phyloP scores from a whole-genome alignment of 331 rosid genomes.

The Cucumis variabilis region DNA sequence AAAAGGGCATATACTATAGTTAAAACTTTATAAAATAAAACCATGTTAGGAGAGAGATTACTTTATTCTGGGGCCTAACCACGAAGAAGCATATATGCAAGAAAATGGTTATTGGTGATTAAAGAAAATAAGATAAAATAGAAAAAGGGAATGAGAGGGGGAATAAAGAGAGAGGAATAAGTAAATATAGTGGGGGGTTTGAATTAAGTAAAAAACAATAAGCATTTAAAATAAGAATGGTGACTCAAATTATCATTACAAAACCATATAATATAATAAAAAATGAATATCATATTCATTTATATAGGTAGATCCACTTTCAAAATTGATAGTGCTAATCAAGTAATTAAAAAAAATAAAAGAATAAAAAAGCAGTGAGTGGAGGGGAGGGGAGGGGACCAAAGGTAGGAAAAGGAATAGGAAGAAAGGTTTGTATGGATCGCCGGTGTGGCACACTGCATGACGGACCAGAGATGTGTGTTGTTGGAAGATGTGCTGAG shows the following conservation, averaged over 20 bases:
- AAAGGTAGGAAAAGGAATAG: not conserved
- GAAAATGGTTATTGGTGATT: not conserved
- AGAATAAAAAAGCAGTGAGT: not conserved
- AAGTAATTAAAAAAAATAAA: not conserved
- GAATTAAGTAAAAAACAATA: not conserved
- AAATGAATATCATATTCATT: too few relatives aligned
- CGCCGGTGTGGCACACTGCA: conserved; percentile 19
- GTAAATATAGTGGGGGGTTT: conserved; percentile 25
- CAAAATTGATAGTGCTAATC: not conserved
- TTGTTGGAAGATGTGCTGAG: conserved; percentile 8
- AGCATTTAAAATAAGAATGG: conserved; percentile 2
- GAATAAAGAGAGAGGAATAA: not conserved
- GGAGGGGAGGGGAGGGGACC: conserved; percentile 1
- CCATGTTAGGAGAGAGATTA: not conserved
- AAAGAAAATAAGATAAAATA: not conserved
- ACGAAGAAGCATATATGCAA: conserved; percentile 23
- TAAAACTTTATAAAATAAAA: not conserved
- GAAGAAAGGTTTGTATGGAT: not conserved
- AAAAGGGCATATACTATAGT: not conserved
- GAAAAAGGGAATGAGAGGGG: too few relatives aligned
- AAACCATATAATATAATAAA: not conserved
- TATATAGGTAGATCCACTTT: not conserved
- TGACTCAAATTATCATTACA: conserved; percentile 32
- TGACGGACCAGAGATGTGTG: conserved; percentile 24
- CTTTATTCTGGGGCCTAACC: conserved; percentile 17